Evolutionary conservation across 2,329 filamentous ascomycete genomes (phyloP).

Genomic region (Onygenales sp.): DNA sequence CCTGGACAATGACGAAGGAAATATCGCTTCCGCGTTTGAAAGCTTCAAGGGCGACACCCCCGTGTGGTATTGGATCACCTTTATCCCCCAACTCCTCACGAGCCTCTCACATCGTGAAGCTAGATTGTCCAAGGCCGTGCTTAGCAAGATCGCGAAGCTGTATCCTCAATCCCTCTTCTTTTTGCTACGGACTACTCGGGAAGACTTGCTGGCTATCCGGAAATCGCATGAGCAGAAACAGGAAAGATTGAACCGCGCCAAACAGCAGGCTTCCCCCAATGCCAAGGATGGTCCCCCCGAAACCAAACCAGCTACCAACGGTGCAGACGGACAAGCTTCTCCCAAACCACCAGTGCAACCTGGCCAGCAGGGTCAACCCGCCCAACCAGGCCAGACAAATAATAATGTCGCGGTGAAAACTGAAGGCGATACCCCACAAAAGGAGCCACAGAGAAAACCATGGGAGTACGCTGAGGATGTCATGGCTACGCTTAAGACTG

Average conservation of each 20-base stretch:
- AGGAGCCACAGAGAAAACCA: constrained; percentile 58
- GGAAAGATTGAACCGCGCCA: constrained; percentile 51
- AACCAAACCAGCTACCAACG: constrained; percentile 27
- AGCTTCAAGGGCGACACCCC: constrained; percentile 96
- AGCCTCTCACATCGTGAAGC: constrained; percentile 89
- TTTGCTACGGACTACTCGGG: constrained; percentile 81
- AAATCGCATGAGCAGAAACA: constrained; percentile 65
- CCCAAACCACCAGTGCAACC: constrained; percentile 8
- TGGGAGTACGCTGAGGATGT: constrained; percentile 98
- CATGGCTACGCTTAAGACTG: constrained; percentile 89
- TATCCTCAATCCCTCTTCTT: constrained; percentile 97
- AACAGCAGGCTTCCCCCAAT: constrained; percentile 43
- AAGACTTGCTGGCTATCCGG: constrained; percentile 89
- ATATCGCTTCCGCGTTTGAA: constrained; percentile 77
- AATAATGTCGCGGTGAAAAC: background rate
- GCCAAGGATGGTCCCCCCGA: constrained; percentile 20
- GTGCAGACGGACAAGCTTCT: constrained; percentile 37
- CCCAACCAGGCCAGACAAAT: background rate
- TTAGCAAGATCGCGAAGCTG: constrained; percentile 87
- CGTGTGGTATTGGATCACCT: constrained; percentile 99
- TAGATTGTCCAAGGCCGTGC: constrained; percentile 70
- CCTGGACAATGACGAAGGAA: constrained; percentile 78
- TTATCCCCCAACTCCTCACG: constrained; percentile 90
- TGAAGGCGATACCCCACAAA: constrained; percentile 8
- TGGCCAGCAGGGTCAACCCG: background rate